Evolutionary conservation across 2,329 filamentous ascomycete species (phyloP).

Genomic region (Pseudocercospora cruenta): DNA sequence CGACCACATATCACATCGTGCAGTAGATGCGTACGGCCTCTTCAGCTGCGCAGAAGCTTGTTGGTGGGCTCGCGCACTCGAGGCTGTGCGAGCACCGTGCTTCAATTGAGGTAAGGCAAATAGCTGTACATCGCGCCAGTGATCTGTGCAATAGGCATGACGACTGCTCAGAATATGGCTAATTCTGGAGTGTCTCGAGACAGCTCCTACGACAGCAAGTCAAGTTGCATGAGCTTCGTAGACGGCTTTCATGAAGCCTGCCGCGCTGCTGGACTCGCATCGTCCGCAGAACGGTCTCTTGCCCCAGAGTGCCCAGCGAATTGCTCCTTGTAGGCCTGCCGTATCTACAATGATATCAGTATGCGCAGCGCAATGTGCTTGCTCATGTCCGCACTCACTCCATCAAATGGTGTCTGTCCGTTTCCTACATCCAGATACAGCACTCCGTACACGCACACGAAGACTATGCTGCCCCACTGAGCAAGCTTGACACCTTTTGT

Average conservation of each 20-base stretch:
- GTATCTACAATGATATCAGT: constrained; percentile 11
- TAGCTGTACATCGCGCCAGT: background rate
- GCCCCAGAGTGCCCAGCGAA: background rate
- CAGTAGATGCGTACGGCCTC: background rate
- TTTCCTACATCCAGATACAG: constrained; percentile 60
- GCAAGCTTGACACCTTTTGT: constrained; percentile 66
- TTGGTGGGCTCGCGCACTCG: background rate
- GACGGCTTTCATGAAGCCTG: constrained; percentile 15
- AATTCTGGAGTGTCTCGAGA: background rate
- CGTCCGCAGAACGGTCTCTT: constrained; percentile 1
- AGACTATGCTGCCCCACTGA: constrained; percentile 64
- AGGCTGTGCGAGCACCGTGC: background rate
- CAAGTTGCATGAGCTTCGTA: background rate
- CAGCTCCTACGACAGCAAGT: background rate
- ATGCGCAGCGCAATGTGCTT: constrained; percentile 59
- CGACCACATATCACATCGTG: background rate
- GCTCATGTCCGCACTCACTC: constrained; percentile 67
- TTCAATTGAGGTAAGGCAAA: background rate
- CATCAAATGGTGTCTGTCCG: constrained; percentile 55
- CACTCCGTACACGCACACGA: constrained; percentile 60
- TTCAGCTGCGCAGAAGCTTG: background rate
- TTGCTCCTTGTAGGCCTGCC: constrained; percentile 17
- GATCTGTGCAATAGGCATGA: background rate
- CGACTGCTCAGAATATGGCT: background rate
- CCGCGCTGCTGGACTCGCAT: constrained; percentile 14